Evolutionary conservation across 2,329 filamentous ascomycete species (phyloP).

Genomic region (Emmonsia crescens): DNA sequence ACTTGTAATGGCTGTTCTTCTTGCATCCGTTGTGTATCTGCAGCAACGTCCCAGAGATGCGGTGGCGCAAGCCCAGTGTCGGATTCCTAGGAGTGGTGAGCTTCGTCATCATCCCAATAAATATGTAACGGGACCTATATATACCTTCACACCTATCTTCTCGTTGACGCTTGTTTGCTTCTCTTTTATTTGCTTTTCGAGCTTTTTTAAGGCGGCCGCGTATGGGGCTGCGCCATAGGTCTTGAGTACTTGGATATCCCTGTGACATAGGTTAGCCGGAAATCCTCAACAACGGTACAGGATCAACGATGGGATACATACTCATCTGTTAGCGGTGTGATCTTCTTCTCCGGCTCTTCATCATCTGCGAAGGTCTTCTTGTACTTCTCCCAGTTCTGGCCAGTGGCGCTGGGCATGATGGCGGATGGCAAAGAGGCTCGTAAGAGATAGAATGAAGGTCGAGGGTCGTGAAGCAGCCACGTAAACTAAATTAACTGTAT

Average conservation of each 20-base stretch:
- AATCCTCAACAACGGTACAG: not conserved
- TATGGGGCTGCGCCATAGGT: slow-evolving; percentile 97
- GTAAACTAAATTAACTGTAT: not conserved
- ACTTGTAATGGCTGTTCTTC: slow-evolving; percentile 98
- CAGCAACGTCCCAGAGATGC: slow-evolving; percentile 97
- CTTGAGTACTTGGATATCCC: slow-evolving; percentile 98
- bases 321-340: slow-evolving; percentile 93
- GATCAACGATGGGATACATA: slow-evolving; percentile 38
- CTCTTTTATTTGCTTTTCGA: slow-evolving; percentile 99
- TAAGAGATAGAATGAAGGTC: not conserved
- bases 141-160: slow-evolving; percentile 65
- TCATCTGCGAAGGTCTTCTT: slow-evolving; percentile 94
- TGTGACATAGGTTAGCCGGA: slow-evolving; percentile 34
- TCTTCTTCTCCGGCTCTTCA: slow-evolving; percentile 98
- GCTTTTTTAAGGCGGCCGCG: slow-evolving; percentile 83
- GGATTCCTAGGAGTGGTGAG: slow-evolving; percentile 59
- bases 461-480: not conserved
- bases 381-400: slow-evolving; percentile 96
- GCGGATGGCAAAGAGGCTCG: slow-evolving; percentile 21
- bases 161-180: slow-evolving; percentile 97
- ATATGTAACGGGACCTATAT: not conserved
- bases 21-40: slow-evolving; percentile 94
- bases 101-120: not conserved
- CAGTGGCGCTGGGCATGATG: slow-evolving; percentile 84
- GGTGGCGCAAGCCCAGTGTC: slow-evolving; percentile 96